Conservation (phyloP, 441 rosid species). For the Populus hybrid region DNA sequence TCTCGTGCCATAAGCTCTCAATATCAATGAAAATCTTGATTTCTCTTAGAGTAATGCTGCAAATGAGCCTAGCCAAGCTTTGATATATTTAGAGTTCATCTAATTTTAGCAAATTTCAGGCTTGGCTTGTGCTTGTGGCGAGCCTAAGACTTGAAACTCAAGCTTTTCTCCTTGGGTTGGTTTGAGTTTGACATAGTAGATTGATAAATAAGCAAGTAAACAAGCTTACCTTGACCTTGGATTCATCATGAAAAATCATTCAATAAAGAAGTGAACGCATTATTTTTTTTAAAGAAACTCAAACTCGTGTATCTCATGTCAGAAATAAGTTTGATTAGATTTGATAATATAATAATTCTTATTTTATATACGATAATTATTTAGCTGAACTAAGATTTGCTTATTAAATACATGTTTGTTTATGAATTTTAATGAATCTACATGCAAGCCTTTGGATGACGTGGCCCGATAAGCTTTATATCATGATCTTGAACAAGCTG, state of each 20-base stretch:
- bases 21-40: not conserved
- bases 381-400: not conserved
- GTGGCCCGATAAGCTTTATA: not conserved
- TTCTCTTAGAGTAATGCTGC: not conserved
- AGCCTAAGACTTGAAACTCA: not conserved
- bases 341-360: not conserved
- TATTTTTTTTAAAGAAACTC: not conserved
- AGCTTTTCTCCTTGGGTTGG: not conserved
- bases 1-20: conserved; percentile 4
- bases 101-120: not conserved
- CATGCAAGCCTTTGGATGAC: not conserved
- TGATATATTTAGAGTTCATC: not conserved
- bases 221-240: not conserved
- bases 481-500: not conserved
- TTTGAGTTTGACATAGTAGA: not conserved
- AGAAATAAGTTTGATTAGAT: not conserved
- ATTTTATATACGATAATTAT: not conserved
- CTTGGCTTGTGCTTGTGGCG: not conserved
- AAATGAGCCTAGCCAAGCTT: not conserved
- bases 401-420: not conserved
- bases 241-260: not conserved
- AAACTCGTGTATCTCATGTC: not conserved
- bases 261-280: not conserved
- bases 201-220: not conserved
- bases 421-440: not conserved